Evolutionary conservation across 495 filamentous ascomycete genomes (phyloP).

Genomic region (Astrothelium subdiscretum): DNA sequence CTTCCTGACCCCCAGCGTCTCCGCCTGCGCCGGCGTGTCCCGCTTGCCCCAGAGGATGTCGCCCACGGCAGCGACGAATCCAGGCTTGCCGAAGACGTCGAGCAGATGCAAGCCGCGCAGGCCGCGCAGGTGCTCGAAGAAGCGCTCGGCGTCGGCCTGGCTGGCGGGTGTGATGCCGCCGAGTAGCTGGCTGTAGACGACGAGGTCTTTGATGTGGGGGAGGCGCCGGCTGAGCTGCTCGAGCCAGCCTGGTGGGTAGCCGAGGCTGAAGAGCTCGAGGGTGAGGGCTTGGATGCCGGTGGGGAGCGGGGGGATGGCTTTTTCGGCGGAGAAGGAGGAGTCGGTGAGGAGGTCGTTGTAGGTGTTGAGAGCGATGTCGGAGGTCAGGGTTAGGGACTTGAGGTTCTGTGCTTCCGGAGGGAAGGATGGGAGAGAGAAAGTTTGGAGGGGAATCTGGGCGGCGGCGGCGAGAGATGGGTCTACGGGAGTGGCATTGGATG

Average conservation of each 20-base stretch:
- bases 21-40: constrained; percentile 9
- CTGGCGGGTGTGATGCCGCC: constrained; percentile 25
- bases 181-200: constrained; percentile 30
- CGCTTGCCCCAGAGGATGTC: neutral
- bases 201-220: constrained; percentile 25
- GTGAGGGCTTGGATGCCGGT: constrained; percentile 25
- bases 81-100: constrained; percentile 29
- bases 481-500: constrained; percentile 10
- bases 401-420: constrained; percentile 20
- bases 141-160: constrained; percentile 24
- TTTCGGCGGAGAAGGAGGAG: constrained; percentile 3
- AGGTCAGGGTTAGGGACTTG: constrained; percentile 24
- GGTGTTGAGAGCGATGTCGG: constrained; percentile 28
- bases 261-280: constrained; percentile 34
- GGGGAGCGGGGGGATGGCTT: constrained; percentile 13
- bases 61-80: constrained; percentile 18
- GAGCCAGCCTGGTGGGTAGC: constrained; percentile 32
- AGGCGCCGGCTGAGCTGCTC: constrained; percentile 18
- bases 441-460: constrained; percentile 27
- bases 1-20: constrained; percentile 6
- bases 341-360: constrained; percentile 17
- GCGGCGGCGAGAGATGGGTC: constrained; percentile 17
- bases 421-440: constrained; percentile 24
- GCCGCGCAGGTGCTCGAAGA: constrained; percentile 17
- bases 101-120: constrained; percentile 31